Conservation (phyloP, 805 yeast species). For the Dipodascopsis uninucleata region DNA sequence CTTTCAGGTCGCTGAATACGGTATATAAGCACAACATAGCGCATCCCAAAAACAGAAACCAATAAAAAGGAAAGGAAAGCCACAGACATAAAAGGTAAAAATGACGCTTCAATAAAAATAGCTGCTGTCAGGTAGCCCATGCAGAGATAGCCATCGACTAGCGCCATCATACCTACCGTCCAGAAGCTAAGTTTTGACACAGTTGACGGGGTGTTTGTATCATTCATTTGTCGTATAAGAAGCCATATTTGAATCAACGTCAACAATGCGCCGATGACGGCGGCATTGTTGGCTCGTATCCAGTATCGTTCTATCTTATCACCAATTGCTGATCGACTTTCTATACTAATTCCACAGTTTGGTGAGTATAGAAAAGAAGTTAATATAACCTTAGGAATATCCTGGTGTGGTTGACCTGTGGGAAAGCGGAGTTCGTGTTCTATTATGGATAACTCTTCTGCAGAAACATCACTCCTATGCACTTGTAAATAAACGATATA, state of each 20-base stretch:
- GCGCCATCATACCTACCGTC: conserved; percentile 59
- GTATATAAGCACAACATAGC: conserved; percentile 64
- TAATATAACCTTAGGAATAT: conserved; percentile 55
- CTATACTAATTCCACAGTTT: conserved; percentile 69
- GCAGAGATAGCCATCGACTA: conserved; percentile 67
- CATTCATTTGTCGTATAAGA: conserved; percentile 64
- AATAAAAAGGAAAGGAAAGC: conserved; percentile 66
- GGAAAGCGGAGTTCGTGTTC: conserved; percentile 74
- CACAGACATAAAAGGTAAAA: conserved; percentile 63
- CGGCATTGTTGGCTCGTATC: conserved; percentile 37
- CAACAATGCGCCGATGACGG: conserved; percentile 41
- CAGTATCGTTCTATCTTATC: conserved; percentile 49
- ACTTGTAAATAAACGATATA: conserved; percentile 64
- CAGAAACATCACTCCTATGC: conserved; percentile 53
- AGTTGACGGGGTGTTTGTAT: conserved; percentile 73
- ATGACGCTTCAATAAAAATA: conserved; percentile 52
- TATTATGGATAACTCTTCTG: conserved; percentile 52
- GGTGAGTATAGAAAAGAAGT: conserved; percentile 75
- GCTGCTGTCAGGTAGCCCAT: conserved; percentile 59
- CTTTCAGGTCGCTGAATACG: conserved; percentile 53
- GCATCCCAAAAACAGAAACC: conserved; percentile 41
- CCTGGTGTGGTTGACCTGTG: conserved; percentile 68
- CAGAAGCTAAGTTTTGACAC: conserved; percentile 69
- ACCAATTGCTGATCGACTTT: conserved; percentile 46
- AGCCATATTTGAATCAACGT: conserved; percentile 54